These are phyloP conservation scores for Xerocomus brunneocitrinus DNA, from an alignment of 768 basidiomycete genomes.

Conservation along the genomic window DNA sequence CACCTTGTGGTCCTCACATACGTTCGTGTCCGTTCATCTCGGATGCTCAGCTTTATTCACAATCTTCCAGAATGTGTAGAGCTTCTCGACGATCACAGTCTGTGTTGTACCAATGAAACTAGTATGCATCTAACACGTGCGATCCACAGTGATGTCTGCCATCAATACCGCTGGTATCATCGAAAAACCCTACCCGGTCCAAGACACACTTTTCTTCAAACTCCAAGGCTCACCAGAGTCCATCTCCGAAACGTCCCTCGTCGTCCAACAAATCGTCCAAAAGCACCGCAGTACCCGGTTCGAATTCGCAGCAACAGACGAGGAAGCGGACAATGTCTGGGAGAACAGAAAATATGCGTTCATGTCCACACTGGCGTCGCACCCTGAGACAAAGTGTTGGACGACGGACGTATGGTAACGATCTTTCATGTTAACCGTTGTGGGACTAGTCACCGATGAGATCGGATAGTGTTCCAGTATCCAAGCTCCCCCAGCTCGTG, in stretches of 20 bases:
- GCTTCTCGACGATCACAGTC: conserved; percentile 73
- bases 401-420: conserved; percentile 86
- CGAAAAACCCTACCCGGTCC: conserved; percentile 57
- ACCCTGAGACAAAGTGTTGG: conserved; percentile 69
- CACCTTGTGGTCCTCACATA: conserved; percentile 64
- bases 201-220: conserved; percentile 88
- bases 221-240: conserved; percentile 70
- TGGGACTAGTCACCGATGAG: not conserved
- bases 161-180: conserved; percentile 65
- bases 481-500: conserved; percentile 62
- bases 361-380: conserved; percentile 59
- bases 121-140: not conserved
- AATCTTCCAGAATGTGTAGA: conserved; percentile 72
- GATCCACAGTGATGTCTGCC: conserved; percentile 62
- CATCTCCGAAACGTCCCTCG: conserved; percentile 53
- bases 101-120: conserved; percentile 12
- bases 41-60: not conserved
- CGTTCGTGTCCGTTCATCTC: conserved; percentile 42
- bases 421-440: not conserved
- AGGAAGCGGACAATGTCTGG: conserved; percentile 78
- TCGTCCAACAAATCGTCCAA: conserved; percentile 57
- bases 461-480: conserved; percentile 57
- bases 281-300: conserved; percentile 67
- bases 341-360: conserved; percentile 82
- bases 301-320: conserved; percentile 66